phyloP scores from a whole-genome alignment of 139 green algal genomes.

The Mesotaenium endlicherianum region DNA sequence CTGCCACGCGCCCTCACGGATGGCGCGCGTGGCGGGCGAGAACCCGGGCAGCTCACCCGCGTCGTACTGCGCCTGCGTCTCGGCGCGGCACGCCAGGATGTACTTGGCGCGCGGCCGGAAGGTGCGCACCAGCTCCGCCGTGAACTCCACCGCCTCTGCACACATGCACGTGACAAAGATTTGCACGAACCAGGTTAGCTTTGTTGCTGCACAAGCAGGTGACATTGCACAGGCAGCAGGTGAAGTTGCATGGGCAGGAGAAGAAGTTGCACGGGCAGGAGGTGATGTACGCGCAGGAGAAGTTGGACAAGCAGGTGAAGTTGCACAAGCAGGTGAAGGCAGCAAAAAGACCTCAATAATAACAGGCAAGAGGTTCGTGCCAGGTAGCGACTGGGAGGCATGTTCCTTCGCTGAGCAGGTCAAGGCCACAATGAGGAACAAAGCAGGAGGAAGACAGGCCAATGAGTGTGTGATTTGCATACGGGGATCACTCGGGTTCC shows the following conservation, averaged over 20 bases:
- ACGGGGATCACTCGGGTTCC: too few species aligned
- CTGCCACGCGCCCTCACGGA: conserved; percentile 67
- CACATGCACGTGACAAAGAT: neutral
- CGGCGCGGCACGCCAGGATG: conserved; percentile 63
- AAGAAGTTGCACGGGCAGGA: too few species aligned
- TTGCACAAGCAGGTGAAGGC: too few species aligned
- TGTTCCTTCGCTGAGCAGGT: too few species aligned
- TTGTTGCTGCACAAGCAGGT: neutral
- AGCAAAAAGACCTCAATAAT: too few species aligned
- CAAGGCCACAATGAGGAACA: too few species aligned
- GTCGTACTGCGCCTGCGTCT: conserved; percentile 62
- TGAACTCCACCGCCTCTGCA: conserved; percentile 59
- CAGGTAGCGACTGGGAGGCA: too few species aligned
- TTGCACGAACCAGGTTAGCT: neutral
- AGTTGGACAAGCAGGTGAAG: too few species aligned
- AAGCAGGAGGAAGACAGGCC: too few species aligned
- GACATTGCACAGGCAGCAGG: neutral
- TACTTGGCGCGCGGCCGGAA: conserved; percentile 67
- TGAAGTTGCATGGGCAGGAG: neutral
- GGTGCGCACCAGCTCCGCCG: conserved; percentile 67
- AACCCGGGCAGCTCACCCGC: conserved; percentile 67
- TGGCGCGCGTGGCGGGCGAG: conserved; percentile 62
- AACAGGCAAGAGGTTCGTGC: too few species aligned
- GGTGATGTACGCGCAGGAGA: too few species aligned
- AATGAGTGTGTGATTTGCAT: too few species aligned